phyloP scores from a whole-genome alignment of 208 protist genomes.

The Trypanosoma congolense region DNA sequence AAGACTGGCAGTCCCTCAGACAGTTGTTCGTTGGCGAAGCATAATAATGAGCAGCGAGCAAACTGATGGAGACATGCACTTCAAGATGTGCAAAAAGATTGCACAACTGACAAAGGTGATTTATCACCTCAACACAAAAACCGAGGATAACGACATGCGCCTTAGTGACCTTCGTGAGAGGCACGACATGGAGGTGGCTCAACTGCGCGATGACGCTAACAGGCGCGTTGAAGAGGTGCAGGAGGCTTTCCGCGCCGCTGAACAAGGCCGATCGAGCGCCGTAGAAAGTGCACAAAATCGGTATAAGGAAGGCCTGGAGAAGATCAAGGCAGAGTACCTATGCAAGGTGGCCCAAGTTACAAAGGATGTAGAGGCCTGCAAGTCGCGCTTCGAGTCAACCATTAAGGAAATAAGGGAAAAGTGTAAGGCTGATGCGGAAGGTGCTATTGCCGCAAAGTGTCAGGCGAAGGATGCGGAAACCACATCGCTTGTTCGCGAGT shows the following conservation, averaged over 20 bases:
- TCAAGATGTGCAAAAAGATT: slow-evolving; percentile 97
- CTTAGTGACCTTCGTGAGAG: slow-evolving; percentile 45
- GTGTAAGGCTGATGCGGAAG: slow-evolving; percentile 17
- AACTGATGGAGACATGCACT: slow-evolving; percentile 77
- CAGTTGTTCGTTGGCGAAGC: neutral
- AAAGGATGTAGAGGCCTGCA: slow-evolving; percentile 34
- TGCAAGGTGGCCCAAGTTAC: slow-evolving; percentile 32
- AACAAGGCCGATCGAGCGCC: slow-evolving; percentile 19
- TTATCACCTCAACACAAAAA: slow-evolving; percentile 94
- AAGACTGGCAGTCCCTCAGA: no score
- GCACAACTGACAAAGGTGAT: slow-evolving; percentile 97
- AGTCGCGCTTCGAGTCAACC: slow-evolving; percentile 38
- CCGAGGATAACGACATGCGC: slow-evolving; percentile 91
- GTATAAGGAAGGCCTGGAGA: slow-evolving; percentile 29
- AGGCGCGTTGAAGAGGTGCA: slow-evolving; percentile 32
- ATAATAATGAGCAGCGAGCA: slow-evolving; percentile 3
- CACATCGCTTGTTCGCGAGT: slow-evolving; percentile 74
- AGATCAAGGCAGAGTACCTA: slow-evolving; percentile 36
- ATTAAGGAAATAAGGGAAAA: slow-evolving; percentile 26
- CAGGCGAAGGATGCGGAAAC: slow-evolving; percentile 65
- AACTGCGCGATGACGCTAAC: slow-evolving; percentile 74
- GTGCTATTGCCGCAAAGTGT: slow-evolving; percentile 31
- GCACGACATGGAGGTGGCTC: slow-evolving; percentile 84
- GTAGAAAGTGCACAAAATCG: slow-evolving; percentile 22
- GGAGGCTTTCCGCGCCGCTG: slow-evolving; percentile 23